Evolutionary conservation across 1,284 basidiomycete species (phyloP).

Genomic region (Abortiporus biennis): DNA sequence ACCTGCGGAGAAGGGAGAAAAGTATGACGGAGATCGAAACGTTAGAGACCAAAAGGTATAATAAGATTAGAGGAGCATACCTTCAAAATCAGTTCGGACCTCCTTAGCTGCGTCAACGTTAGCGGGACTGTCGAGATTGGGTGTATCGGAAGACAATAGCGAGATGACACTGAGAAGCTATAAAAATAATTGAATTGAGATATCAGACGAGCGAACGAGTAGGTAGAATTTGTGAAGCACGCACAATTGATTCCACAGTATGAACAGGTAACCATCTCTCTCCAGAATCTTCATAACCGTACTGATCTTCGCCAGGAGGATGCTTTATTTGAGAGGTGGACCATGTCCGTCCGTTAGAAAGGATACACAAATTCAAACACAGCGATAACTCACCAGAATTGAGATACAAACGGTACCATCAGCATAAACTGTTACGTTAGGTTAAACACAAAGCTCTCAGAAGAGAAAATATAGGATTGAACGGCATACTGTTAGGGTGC

Average conservation of each 20-base stretch:
- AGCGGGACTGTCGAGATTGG: conserved; percentile 93
- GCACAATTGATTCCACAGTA: conserved; percentile 92
- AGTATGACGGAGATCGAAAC: neutral
- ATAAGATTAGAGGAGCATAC: conserved; percentile 35
- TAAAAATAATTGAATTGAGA: no score
- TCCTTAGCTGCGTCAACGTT: conserved; percentile 97
- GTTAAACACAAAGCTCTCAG: conserved; percentile 4
- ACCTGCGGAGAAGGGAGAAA: conserved; percentile 26
- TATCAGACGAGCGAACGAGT: no score
- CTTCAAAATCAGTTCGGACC: conserved; percentile 66
- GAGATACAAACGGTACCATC: conserved; percentile 98
- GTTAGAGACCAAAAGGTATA: neutral
- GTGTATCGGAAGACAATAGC: conserved; percentile 86
- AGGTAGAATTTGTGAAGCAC: conserved; percentile 28
- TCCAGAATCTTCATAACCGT: conserved; percentile 95
- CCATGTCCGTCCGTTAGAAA: neutral
- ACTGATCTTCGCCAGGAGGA: conserved; percentile 95
- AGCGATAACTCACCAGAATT: conserved; percentile 69
- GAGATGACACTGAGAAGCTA: conserved; percentile 97
- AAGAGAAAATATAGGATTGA: conserved; percentile 18
- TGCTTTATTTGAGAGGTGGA: conserved; percentile 55
- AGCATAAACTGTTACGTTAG: conserved; percentile 63
- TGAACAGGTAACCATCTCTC: conserved; percentile 99
- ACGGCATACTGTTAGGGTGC: conserved; percentile 88
- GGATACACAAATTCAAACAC: conserved; percentile 3